Base-by-base conservation (phyloP, 257 asterid species). In the Cynanchum wilfordii region DNA sequence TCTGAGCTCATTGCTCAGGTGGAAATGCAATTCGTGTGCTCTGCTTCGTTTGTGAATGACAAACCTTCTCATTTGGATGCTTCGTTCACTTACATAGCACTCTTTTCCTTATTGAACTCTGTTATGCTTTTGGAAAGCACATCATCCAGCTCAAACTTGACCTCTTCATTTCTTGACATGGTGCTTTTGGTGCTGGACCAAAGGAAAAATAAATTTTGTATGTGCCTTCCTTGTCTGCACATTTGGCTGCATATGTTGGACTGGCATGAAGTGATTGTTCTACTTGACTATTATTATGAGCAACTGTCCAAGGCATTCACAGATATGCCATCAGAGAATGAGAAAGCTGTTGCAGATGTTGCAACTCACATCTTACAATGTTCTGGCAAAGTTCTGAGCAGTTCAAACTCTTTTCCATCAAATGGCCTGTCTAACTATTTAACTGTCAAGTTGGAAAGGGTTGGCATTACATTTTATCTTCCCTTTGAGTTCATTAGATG, bases 171-270 rank as follows among this genome's bases (percentile, higher is more conserved):
- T 80, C 87, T 87, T 76, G 86, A 81, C 75, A 73, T 86, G 77
- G 77, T 74, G 47, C 63, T 86, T 71, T 80, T 85, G 30, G 76
- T 83, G 73, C 79, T 84, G 67, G 87, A 81, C 76, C 70, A 55
- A 78, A 87, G 79, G 79, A 87, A 81, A 82, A 84, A 76, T 75
- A 83, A 57, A 62, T 73, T 86, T 69, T 81, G 67, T 78, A 72
- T 88, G 75, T 86, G 87, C 59, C 79, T 88, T 71, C 86, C 96
- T 75, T 83, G 76, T 78, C 72, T 89, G 77, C 84, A 87, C 83
- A 59, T 89, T 70, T 91, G 99, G 99, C 80, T 89, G 70, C 86
- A 91, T 86, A 75, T 84, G 71, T 79, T 69, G 79, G 99, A 94
- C 78, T 94, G 99, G 99, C 75, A 68, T 79, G 87, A 82, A 80